A percentile compares a stretch with the other conserved stretches of the same genome.
These are phyloP conservation scores for Melaleuca quinquenervia DNA, from an alignment of 345 rosid genomes.

Conservation along the genomic window DNA sequence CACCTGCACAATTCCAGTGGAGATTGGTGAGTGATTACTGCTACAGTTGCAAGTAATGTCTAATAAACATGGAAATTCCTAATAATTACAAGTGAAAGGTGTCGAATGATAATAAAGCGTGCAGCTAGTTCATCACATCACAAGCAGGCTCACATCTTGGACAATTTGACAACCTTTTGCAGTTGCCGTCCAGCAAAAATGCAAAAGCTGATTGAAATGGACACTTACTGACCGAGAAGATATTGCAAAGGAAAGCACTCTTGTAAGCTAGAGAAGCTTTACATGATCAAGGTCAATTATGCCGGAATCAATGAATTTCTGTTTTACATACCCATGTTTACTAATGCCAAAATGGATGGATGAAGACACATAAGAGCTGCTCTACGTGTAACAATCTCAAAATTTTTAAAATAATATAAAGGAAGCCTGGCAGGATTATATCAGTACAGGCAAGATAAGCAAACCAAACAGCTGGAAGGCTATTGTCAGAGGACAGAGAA, in stretches of 20 bases:
- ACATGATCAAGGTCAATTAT: neutral
- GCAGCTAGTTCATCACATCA: neutral
- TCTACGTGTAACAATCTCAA: neutral
- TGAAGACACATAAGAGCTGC: neutral
- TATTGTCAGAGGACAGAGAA: neutral
- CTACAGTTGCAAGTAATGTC: neutral
- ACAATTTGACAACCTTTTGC: neutral
- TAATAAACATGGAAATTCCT: neutral
- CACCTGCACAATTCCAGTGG: slow-evolving; percentile 44
- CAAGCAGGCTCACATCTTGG: neutral
- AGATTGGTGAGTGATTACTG: neutral
- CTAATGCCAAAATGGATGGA: neutral
- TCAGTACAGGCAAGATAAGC: neutral
- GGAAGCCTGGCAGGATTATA: neutral
- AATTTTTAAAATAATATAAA: neutral
- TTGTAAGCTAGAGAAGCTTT: neutral
- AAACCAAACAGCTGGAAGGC: neutral
- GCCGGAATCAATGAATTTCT: neutral
- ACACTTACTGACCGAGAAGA: neutral
- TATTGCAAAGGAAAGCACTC: neutral
- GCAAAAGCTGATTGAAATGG: neutral
- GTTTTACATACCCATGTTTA: neutral
- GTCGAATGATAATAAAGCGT: neutral
- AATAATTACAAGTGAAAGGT: neutral
- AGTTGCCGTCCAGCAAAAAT: neutral